phyloP scores from a whole-genome alignment of 2,329 filamentous ascomycete genomes.

The Verticillium longisporum region DNA sequence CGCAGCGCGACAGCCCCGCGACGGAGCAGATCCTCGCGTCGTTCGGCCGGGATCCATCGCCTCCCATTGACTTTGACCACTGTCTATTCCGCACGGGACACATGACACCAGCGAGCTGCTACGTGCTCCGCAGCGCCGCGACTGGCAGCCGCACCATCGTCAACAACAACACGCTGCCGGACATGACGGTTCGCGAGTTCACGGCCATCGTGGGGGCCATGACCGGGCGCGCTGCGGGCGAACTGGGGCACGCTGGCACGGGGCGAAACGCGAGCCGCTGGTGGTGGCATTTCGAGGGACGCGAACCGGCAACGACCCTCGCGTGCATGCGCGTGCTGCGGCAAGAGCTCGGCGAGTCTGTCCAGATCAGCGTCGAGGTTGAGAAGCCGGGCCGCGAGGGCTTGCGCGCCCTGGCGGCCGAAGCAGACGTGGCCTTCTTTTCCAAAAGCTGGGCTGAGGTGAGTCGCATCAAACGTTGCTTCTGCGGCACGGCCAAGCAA shows the following conservation, averaged over 20 bases:
- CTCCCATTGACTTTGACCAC: conserved; percentile 38
- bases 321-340: conserved; percentile 53
- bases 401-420: conserved; percentile 50
- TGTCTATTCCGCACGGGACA: conserved; percentile 54
- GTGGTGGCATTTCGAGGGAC: conserved; percentile 67
- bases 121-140: conserved; percentile 56
- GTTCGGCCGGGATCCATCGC: conserved; percentile 28
- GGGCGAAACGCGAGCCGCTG: conserved; percentile 12
- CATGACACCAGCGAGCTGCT: conserved; percentile 57
- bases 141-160: conserved; percentile 62
- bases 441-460: conserved; percentile 66
- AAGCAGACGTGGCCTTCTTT: conserved; percentile 68
- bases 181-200: conserved; percentile 62
- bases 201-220: conserved; percentile 23
- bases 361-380: conserved; percentile 59
- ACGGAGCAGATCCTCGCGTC: conserved; percentile 46
- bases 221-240: neutral
- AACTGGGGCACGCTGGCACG: conserved; percentile 20
- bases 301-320: conserved; percentile 54
- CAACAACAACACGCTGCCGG: conserved; percentile 60
- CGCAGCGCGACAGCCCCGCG: conserved; percentile 42
- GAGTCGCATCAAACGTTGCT: conserved; percentile 16
- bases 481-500: neutral
- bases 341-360: conserved; percentile 3
- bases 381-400: conserved; percentile 62